These are phyloP conservation scores for Cephalotrichum gorgonifer DNA, from an alignment of 2,329 filamentous ascomycete species.

Conservation along the genomic window DNA sequence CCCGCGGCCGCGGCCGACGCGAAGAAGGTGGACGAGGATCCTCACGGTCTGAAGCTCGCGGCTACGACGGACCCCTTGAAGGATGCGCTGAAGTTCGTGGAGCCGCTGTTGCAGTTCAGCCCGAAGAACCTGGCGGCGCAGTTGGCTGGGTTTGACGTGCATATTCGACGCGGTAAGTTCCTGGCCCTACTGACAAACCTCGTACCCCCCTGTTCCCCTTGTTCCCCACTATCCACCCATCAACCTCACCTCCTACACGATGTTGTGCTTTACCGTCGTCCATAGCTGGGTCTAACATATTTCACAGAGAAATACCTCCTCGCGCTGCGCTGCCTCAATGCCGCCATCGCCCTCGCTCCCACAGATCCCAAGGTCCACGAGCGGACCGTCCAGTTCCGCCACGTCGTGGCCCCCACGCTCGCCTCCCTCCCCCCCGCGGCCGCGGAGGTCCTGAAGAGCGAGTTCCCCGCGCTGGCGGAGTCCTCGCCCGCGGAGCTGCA, in stretches of 20 bases:
- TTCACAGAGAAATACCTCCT: slow-evolving; percentile 70
- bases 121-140: slow-evolving; percentile 75
- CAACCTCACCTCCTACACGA: no score
- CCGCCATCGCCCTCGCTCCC: slow-evolving; percentile 58
- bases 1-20: slow-evolving; percentile 49
- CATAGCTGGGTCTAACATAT: no score
- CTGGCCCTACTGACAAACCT: background rate
- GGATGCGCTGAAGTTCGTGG: slow-evolving; percentile 80
- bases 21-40: slow-evolving; percentile 88
- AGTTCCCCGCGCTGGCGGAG: slow-evolving; percentile 36
- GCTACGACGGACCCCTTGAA: slow-evolving; percentile 73
- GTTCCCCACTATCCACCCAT: background rate
- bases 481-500: slow-evolving; percentile 42
- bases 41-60: slow-evolving; percentile 68
- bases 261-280: no score
- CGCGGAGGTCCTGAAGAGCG: slow-evolving; percentile 57
- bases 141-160: slow-evolving; percentile 81
- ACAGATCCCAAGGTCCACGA: slow-evolving; percentile 65
- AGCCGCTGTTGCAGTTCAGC: slow-evolving; percentile 70
- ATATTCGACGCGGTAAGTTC: slow-evolving; percentile 68
- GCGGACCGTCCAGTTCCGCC: slow-evolving; percentile 60
- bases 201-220: background rate
- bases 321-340: slow-evolving; percentile 75
- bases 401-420: slow-evolving; percentile 44
- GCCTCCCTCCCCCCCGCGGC: slow-evolving; percentile 55